Evolutionary conservation across 176 grass and related monocot genomes (phyloP), one percentile per base, ranked within the genome.

Genomic region (Triticum turgidum): DNA sequence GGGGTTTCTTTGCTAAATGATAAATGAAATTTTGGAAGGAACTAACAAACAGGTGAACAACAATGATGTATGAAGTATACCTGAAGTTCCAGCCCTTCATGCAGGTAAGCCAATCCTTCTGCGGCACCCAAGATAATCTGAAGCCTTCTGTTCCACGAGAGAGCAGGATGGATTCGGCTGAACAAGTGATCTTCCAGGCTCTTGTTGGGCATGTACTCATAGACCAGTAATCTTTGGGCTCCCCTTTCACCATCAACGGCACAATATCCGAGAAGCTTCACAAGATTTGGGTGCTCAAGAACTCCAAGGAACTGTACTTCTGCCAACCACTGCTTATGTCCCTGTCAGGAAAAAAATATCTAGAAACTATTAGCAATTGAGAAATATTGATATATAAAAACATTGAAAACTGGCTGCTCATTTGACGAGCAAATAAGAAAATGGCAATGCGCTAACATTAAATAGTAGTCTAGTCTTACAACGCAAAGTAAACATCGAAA

Each of bases 231-330:
- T 84, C 96, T 91, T 42, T 98, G 93, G 15, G 85, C 59, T 22
- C 93, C 96, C 51, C 88, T 93, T 87, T 95, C 89, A 30, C 35
- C 79, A 78, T 98, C 96, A 78, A 85, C 89, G 65, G 96, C 91
- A 65, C 96, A 98, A 79, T 94, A 98, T 76, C 96, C 96, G 35
- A 98, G 75, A 21, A 98, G 86, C 45, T 95, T 98, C 15, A 98
- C 96, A 80, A 98, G 93, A 89, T 98, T 98, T 71, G 91, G 96
- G 47, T 98, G 96, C 64, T 98, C 96, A 73, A 98, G 85, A 73
- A 98, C 91, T 7, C 91, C 96, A 18, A 98, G 93, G 80, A 98
- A 98, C 87, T 95, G 96, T 24, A 98, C 96, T 91, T 98, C 96
- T 4, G 96, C 91, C 59, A 98, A 75, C 96, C 96, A 98, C 39